Base-by-base conservation (phyloP, 495 filamentous ascomycete genomes). In the Clohesyomyces aquaticus region DNA sequence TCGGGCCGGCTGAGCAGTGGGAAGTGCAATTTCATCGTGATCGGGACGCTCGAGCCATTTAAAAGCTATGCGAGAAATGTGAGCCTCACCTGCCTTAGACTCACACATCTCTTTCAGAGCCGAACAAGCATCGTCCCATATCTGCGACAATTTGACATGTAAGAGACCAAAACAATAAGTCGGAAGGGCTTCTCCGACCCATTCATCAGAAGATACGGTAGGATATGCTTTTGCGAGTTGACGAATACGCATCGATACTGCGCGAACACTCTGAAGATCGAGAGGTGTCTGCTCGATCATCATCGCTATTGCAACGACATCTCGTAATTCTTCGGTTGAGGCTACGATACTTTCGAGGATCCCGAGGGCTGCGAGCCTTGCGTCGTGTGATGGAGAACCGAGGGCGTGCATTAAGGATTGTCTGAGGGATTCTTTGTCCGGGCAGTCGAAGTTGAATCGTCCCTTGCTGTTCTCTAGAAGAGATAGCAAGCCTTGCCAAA, bases 101-200 rank as follows among this genome's bases (percentile, higher is more conserved):
- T 89, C 84, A 19, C 87, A 84, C 50, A 98, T 87, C 25, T 87
- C 81, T 66, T 89, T 88, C 71, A 98, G 74, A 16, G 87, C 85
- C 23, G 84, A 81, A 29, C 87, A 83, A 16, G 89, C 85, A 65
- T 96, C 91, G 64, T 96, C 90, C 89, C 91, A 96, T 21, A 93
- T 74, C 16, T 88, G 90, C 4, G 91, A 79, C 57, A 96, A 78
- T 63, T 87, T 89, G 51, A 93, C 86, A 3, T 91, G 94, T 55
- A 96, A 83, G 66, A 97, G 83, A 43, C 93, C 93, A 72, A 97
- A 97, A 68, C 89, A 87, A 67, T 91, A 97, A 14, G 85, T 79
- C 0, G 92, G 89, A 27, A 97, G 81, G 4, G 93, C 80, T 65
- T 79, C 80, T 28, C 83, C 77, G 68, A 96, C 78, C 87, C 88